Conservation (phyloP, 306 rosid species). For the Fragaria iinumae region DNA sequence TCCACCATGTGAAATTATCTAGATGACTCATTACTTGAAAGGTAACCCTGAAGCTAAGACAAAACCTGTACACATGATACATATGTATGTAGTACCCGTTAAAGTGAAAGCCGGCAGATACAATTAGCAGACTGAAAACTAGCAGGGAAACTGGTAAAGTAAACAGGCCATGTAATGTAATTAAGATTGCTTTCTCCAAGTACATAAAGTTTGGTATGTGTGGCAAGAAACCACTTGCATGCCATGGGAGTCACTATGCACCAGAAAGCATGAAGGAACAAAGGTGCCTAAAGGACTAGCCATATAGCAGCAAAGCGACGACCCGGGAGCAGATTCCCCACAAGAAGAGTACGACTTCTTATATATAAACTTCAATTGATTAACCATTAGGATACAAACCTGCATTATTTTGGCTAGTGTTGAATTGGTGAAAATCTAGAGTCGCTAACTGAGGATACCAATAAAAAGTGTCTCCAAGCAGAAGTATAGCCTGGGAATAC, state of each 20-base stretch:
- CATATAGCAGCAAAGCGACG: not conserved
- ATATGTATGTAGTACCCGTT: not conserved
- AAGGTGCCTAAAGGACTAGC: not conserved
- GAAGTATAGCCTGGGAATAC: conserved; percentile 5
- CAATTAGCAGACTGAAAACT: conserved; percentile 1
- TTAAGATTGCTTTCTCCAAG: not conserved
- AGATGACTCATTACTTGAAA: not conserved
- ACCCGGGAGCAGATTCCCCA: not conserved
- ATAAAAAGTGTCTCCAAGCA: not conserved
- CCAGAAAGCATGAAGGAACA: not conserved
- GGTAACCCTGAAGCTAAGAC: not conserved
- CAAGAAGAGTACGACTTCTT: not conserved
- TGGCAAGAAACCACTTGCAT: not conserved
- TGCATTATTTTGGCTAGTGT: conserved; percentile 16
- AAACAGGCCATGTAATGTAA: not conserved
- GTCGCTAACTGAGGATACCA: not conserved
- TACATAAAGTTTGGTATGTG: not conserved
- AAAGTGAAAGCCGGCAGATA: not conserved
- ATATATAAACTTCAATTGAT: not conserved
- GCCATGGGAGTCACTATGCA: not conserved
- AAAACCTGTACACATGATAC: not conserved
- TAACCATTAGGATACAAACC: not conserved
- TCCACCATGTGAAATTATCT: not conserved
- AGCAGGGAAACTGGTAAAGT: not conserved
- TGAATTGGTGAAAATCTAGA: conserved; percentile 6